These are phyloP conservation scores for Penicillium simplicissimum DNA, from an alignment of 495 filamentous ascomycete genomes.

Conservation along the genomic window DNA sequence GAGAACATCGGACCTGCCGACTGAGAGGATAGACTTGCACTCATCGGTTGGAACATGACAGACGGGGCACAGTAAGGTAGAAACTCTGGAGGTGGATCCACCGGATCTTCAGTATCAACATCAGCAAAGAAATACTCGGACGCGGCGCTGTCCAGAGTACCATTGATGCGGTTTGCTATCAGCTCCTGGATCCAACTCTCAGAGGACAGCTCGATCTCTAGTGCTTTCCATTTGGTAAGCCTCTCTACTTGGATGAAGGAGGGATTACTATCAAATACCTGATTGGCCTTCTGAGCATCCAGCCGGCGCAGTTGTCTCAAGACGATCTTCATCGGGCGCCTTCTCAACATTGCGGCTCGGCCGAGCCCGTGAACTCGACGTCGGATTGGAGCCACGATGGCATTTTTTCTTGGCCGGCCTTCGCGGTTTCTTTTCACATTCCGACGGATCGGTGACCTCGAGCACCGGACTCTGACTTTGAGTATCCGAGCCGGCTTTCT, in stretches of 20 bases:
- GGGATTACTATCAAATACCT: not conserved
- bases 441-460: conserved; percentile 8
- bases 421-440: conserved; percentile 18
- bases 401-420: conserved; percentile 17
- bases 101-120: conserved; percentile 16
- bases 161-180: conserved; percentile 23
- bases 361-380: not conserved
- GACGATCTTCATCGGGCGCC: not conserved
- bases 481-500: not conserved
- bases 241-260: not conserved
- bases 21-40: conserved; percentile 1
- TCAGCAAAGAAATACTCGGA: conserved; percentile 8
- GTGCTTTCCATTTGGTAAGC: not conserved
- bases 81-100: conserved; percentile 13
- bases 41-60: not conserved
- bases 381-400: not conserved
- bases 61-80: not conserved
- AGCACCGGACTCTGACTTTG: conserved; percentile 1
- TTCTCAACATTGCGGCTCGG: not conserved
- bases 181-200: conserved; percentile 39
- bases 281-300: not conserved
- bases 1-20: not conserved
- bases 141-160: not conserved
- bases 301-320: not conserved
- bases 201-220: conserved; percentile 27